Conservation (phyloP, 179 eudicot genomes). For the Beta macrorhiza region DNA sequence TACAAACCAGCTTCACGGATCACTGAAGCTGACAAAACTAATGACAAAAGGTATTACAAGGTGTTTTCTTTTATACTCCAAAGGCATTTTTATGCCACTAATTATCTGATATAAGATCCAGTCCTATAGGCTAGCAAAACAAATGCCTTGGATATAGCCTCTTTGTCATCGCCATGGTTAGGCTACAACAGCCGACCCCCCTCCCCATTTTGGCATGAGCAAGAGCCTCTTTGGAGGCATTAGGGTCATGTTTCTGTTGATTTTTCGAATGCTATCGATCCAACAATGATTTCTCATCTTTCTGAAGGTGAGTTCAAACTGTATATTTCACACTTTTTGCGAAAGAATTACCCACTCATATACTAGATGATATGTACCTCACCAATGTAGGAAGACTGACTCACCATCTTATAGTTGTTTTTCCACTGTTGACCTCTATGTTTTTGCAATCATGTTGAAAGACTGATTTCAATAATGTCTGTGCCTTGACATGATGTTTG, state of each 20-base stretch:
- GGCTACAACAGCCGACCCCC: background rate
- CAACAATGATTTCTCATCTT: background rate
- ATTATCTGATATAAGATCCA: background rate
- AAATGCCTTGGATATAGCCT: background rate
- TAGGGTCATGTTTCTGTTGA: background rate
- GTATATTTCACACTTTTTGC: background rate
- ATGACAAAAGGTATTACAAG: conserved; percentile 62
- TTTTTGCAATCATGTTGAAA: background rate
- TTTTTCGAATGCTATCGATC: background rate
- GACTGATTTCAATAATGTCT: background rate
- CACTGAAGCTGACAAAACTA: conserved; percentile 87
- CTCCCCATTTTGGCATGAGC: background rate
- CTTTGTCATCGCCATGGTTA: background rate
- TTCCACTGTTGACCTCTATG: conserved; percentile 2
- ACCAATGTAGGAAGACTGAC: background rate
- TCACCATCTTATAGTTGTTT: background rate
- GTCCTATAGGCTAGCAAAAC: background rate
- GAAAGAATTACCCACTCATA: background rate
- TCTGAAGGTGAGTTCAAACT: background rate
- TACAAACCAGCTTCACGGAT: conserved; percentile 83
- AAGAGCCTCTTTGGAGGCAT: background rate
- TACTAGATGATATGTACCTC: background rate
- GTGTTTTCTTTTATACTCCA: background rate
- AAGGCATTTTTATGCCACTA: background rate
- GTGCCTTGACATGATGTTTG: background rate